Evolutionary conservation across 768 basidiomycete species (phyloP), one percentile per base, ranked within the genome.

Genomic region (Podaxis pistillaris): DNA sequence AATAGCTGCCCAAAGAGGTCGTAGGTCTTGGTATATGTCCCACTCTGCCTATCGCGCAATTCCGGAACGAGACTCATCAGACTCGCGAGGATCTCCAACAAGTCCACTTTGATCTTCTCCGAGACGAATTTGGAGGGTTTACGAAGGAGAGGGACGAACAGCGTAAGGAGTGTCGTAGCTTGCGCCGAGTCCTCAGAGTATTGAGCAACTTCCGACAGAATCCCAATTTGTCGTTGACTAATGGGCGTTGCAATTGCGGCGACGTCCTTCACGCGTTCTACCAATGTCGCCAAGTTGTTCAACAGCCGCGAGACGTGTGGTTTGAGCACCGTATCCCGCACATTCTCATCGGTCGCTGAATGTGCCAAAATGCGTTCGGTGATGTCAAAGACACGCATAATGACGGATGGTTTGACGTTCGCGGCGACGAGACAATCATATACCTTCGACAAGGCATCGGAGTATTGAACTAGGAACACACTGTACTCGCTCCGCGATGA

Each of bases 381-480:
- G 62, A 96, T 87, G 69, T 98, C 96, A 66, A 96, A 90, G 3
- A 98, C 82, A 57, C 86, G 85, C 13, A 82, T 82, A 47, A 96
- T 78, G 15, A 98, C 96, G 0, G 84, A 74, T 1, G 94, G 88
- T 73, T 98, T 97, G 73, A 97, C 94, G 64, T 90, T 92, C 5
- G 86, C 81, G 0, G 90, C 91, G 3, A 89, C 76, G 8, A 98
- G 79, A 69, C 94, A 96, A 60, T 84, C 84, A 70, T 93, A 94
- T 3, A 96, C 76, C 70, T 91, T 89, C 6, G 88, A 88, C 13
- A 90, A 81, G 4, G 80, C 79, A 1, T 76, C 66, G 68, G 98
- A 90, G 69, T 86, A 90, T 24, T 84, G 77, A 50, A 89, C 86
- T 28, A 98, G 79, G 71, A 86, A 88, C 8, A 71, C 70, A n/a